Evolutionary conservation across 2,329 filamentous ascomycete genomes (phyloP).

Genomic region (Apiospora pterosperma): DNA sequence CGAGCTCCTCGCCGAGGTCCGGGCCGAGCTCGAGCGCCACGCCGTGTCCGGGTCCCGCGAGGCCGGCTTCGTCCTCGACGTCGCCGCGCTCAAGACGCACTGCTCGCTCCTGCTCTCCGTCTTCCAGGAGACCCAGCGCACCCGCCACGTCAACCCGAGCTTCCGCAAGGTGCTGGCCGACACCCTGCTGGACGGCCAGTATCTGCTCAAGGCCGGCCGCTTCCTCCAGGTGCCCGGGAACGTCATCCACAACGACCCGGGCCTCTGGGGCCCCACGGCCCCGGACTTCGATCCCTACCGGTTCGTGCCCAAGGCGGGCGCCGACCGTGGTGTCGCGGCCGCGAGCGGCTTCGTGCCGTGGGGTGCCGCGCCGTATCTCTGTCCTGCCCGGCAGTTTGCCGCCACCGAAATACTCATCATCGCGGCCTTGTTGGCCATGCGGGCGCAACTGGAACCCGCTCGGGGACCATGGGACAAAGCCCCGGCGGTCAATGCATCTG

Average conservation of each 20-base stretch:
- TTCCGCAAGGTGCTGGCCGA: slow-evolving; percentile 31
- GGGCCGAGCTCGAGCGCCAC: slow-evolving; percentile 32
- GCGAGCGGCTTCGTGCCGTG: slow-evolving; percentile 15
- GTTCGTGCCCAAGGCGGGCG: slow-evolving; percentile 7
- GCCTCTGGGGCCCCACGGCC: slow-evolving; percentile 27
- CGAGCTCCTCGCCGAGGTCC: slow-evolving; percentile 33
- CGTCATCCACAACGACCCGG: slow-evolving; percentile 17
- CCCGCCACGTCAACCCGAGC: slow-evolving; percentile 20
- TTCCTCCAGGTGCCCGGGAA: slow-evolving; percentile 31
- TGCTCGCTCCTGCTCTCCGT: slow-evolving; percentile 33
- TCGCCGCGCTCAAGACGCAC: slow-evolving; percentile 27
- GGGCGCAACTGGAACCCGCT: neutral
- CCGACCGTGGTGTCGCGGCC: no score
- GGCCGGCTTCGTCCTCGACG: slow-evolving; percentile 19
- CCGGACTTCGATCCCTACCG: slow-evolving; percentile 15
- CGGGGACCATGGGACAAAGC: slow-evolving; percentile 6
- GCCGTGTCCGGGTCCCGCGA: slow-evolving; percentile 1
- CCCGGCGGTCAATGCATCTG: slow-evolving; percentile 3
- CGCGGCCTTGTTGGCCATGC: slow-evolving; percentile 12
- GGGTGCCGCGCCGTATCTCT: slow-evolving; percentile 26
- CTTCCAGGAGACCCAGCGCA: slow-evolving; percentile 34
- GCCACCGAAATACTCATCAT: slow-evolving; percentile 23
- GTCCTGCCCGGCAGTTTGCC: slow-evolving; percentile 26
- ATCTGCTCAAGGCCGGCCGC: slow-evolving; percentile 30
- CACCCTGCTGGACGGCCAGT: slow-evolving; percentile 28